Conservation (phyloP, 176 grass and related monocot species). For the Neostapfia colusana region DNA sequence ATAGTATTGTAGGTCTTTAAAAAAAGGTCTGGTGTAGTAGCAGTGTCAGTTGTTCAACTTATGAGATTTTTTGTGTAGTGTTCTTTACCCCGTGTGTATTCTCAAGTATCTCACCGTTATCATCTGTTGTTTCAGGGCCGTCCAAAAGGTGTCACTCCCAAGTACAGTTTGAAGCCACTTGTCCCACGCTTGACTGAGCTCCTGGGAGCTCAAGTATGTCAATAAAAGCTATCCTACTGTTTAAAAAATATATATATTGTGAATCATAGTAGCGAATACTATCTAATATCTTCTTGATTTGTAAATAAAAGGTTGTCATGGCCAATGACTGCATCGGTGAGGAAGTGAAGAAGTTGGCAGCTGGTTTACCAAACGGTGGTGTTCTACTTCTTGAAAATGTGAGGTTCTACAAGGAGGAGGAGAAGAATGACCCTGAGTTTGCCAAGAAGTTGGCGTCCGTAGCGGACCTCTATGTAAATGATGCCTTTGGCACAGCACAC, state of each 20-base stretch:
- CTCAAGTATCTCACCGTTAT: not conserved
- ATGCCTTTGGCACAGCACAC: conserved; percentile 72
- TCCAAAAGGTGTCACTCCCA: conserved; percentile 65
- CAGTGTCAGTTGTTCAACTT: not conserved
- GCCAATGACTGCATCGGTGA: conserved; percentile 65
- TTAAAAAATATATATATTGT: not conserved
- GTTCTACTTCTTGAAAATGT: conserved; percentile 85
- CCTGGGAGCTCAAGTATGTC: conserved; percentile 55
- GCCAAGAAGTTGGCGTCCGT: conserved; percentile 64
- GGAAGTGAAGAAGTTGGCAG: conserved; percentile 54
- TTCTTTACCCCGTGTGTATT: not conserved
- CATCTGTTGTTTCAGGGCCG: conserved; percentile 50
- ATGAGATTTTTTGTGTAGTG: not conserved
- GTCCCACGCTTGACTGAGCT: conserved; percentile 61
- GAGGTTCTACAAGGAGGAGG: conserved; percentile 81
- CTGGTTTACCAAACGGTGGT: conserved; percentile 64
- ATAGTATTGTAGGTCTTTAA: not conserved
- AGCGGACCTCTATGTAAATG: conserved; percentile 80
- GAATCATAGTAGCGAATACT: not conserved
- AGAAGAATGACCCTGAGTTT: conserved; percentile 63
- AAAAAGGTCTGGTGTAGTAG: not conserved
- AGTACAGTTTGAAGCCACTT: conserved; percentile 74
- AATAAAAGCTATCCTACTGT: not conserved
- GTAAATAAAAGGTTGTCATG: conserved; percentile 56
- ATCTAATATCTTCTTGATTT: conserved; percentile 22